Conservation (phyloP, 192 early-diverging fungal species). For the Linnemannia hyalina region DNA sequence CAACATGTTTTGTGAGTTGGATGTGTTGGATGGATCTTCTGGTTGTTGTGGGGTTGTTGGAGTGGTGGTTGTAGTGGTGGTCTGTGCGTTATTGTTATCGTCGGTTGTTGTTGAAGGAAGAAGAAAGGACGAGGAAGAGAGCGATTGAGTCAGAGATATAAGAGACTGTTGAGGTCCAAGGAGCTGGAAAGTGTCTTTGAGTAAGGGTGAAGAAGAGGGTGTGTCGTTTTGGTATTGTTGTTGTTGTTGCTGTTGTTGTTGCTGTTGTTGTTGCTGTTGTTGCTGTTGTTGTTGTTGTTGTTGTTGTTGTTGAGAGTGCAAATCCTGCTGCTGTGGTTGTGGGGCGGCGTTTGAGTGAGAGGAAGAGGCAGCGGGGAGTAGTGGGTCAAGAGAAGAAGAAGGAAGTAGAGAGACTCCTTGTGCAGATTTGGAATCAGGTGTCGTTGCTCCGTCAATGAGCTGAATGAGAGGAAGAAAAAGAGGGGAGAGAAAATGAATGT, state of each 20-base stretch:
- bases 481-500: background rate
- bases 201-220: background rate
- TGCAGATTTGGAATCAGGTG: slow-evolving; percentile 11
- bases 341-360: background rate
- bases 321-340: background rate
- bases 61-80: background rate
- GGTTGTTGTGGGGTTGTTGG: slow-evolving; percentile 1
- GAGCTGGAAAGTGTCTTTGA: background rate
- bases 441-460: slow-evolving; percentile 5
- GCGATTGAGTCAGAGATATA: slow-evolving; percentile 12
- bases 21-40: background rate
- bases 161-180: background rate
- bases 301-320: background rate
- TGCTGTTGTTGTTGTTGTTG: background rate
- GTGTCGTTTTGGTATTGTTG: background rate
- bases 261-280: background rate
- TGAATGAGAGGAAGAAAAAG: background rate
- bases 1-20: slow-evolving; percentile 7
- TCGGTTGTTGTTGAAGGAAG: background rate
- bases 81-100: slow-evolving; percentile 8
- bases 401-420: background rate
- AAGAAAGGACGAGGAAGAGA: background rate
- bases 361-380: background rate
- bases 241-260: background rate
- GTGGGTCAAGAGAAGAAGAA: background rate